Evolutionary conservation across 2,329 filamentous ascomycete species (phyloP).

Genomic region (Ophiostoma novo-ulmi): DNA sequence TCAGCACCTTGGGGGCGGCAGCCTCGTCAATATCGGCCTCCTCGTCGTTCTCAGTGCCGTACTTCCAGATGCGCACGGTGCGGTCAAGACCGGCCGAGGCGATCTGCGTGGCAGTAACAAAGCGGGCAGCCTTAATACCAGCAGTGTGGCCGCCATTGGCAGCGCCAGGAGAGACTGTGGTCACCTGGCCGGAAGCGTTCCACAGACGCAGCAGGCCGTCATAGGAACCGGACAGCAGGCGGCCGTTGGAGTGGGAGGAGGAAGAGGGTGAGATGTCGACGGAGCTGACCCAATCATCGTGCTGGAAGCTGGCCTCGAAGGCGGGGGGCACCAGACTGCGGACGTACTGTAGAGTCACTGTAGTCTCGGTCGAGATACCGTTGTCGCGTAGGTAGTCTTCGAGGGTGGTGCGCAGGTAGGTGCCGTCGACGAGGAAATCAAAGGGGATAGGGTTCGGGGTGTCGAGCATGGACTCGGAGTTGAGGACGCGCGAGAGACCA

Average conservation of each 20-base stretch:
- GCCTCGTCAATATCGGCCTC: conserved; percentile 68
- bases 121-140: conserved; percentile 76
- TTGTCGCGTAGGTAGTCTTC: conserved; percentile 84
- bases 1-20: conserved; percentile 35
- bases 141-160: conserved; percentile 68
- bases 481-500: conserved; percentile 64
- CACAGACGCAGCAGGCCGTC: conserved; percentile 85
- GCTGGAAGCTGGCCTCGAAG: conserved; percentile 87
- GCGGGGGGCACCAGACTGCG: conserved; percentile 83
- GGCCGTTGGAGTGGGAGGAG: conserved; percentile 55
- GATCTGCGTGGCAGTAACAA: conserved; percentile 70
- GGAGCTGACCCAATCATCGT: conserved; percentile 93
- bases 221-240: conserved; percentile 87
- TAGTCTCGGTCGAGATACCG: conserved; percentile 83
- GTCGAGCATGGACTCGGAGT: conserved; percentile 66
- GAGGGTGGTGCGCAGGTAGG: conserved; percentile 81
- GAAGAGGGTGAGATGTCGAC: conserved; percentile 73
- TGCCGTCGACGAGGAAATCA: conserved; percentile 93
- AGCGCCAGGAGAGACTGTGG: conserved; percentile 67
- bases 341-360: conserved; percentile 85
- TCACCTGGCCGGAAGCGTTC: conserved; percentile 79
- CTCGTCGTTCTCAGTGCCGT: conserved; percentile 62
- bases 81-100: conserved; percentile 80
- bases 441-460: conserved; percentile 68
- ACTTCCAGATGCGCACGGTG: conserved; percentile 86